These are phyloP conservation scores for Lachnellula subtilissima DNA, from an alignment of 2,329 filamentous ascomycete genomes.

Conservation along the genomic window DNA sequence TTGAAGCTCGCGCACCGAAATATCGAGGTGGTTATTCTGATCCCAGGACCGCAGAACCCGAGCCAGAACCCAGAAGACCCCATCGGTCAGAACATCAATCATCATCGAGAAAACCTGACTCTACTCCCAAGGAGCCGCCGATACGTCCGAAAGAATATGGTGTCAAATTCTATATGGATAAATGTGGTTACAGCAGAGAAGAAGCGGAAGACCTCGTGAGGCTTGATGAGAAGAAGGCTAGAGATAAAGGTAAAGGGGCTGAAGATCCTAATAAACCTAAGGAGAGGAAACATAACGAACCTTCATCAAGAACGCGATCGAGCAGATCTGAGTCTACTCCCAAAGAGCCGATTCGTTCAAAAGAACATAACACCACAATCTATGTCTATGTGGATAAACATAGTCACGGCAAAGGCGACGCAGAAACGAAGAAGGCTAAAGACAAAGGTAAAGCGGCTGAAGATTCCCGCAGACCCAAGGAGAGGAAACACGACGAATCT, in stretches of 20 bases:
- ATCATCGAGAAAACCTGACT: neutral
- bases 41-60: too few relatives aligned
- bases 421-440: too few relatives aligned
- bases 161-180: neutral
- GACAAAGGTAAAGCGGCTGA: too few relatives aligned
- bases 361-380: too few relatives aligned
- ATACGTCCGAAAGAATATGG: neutral
- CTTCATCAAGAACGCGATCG: too few relatives aligned
- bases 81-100: neutral
- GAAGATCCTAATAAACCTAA: too few relatives aligned
- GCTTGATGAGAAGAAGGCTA: neutral
- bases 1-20: slow-evolving; percentile 2
- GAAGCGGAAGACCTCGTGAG: neutral
- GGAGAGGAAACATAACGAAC: too few relatives aligned
- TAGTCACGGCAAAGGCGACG: too few relatives aligned
- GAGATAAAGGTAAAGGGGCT: too few relatives aligned
- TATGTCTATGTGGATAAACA: too few relatives aligned
- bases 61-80: neutral
- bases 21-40: neutral
- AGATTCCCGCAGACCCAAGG: too few relatives aligned
- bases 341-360: neutral
- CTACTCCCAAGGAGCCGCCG: neutral
- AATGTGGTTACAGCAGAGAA: neutral
- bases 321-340: neutral
- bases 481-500: too few relatives aligned